These are phyloP conservation scores for Panaeolus papilionaceus DNA, from an alignment of 768 basidiomycete species.

Conservation along the genomic window DNA sequence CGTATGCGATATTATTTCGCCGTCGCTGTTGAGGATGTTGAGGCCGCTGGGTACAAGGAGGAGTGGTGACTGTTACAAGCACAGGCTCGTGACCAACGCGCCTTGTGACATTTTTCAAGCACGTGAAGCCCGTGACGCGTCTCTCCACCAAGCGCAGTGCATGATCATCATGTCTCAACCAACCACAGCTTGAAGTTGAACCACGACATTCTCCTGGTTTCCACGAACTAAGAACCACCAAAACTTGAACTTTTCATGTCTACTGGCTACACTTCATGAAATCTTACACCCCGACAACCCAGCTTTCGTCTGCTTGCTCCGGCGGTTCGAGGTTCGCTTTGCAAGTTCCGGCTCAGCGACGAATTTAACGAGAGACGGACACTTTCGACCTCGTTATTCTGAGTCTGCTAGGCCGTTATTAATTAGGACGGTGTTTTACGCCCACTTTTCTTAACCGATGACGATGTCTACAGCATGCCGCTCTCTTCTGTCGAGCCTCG, in stretches of 20 bases:
- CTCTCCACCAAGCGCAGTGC: not conserved
- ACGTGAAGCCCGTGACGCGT: constrained; percentile 1
- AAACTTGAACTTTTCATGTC: not conserved
- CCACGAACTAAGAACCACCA: not conserved
- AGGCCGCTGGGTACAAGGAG: constrained; percentile 8
- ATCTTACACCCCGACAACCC: constrained; percentile 2
- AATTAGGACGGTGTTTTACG: not conserved
- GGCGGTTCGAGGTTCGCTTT: constrained; percentile 1
- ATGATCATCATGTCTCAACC: not conserved
- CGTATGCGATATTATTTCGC: not conserved
- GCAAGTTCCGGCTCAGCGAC: constrained; percentile 5
- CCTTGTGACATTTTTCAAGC: not conserved
- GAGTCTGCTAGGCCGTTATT: not conserved
- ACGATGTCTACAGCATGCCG: not conserved
- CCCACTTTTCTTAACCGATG: not conserved
- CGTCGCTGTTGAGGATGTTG: constrained; percentile 9
- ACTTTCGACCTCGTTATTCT: not conserved
- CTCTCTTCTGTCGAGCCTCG: not conserved
- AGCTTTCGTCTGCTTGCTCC: not conserved
- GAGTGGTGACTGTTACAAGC: constrained; percentile 5
- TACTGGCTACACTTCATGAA: not conserved
- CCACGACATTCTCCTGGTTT: not conserved
- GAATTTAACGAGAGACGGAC: not conserved
- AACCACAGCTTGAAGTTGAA: not conserved
- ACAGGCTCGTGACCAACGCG: constrained; percentile 5